Evolutionary conservation across 208 protist species (phyloP).

Genomic region (Acanthamoeba royreba): DNA sequence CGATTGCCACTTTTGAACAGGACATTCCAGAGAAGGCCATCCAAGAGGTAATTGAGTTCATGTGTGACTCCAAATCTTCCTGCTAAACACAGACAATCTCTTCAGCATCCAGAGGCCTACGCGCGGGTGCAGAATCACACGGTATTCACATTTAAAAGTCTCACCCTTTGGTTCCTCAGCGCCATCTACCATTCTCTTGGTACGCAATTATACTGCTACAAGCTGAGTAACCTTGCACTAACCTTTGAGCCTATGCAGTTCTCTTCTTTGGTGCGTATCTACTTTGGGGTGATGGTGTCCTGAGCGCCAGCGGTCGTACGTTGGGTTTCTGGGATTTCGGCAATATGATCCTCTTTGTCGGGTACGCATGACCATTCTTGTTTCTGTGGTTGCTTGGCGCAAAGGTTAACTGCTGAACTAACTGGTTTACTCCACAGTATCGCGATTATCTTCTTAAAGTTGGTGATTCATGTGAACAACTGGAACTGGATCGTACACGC

Average conservation of each 20-base stretch:
- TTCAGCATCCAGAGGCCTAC: slow-evolving; percentile 88
- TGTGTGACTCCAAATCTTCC: slow-evolving; percentile 89
- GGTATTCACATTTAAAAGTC: neutral
- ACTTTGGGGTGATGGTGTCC: neutral
- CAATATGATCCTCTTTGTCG: neutral
- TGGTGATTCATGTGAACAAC: neutral
- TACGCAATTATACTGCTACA: neutral
- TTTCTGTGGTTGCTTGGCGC: neutral
- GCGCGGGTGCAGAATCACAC: slow-evolving; percentile 48
- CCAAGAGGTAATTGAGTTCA: slow-evolving; percentile 74
- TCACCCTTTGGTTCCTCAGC: neutral
- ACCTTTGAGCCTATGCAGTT: neutral
- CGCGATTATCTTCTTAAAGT: neutral
- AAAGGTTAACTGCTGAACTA: no score
- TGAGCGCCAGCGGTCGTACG: neutral
- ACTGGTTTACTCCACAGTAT: neutral
- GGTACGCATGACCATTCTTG: neutral
- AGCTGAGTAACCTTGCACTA: neutral
- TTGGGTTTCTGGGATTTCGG: neutral
- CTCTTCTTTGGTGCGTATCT: neutral
- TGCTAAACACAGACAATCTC: slow-evolving; percentile 83
- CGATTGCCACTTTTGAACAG: neutral
- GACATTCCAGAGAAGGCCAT: neutral
- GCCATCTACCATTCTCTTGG: neutral
- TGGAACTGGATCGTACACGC: slow-evolving; percentile 10